Evolutionary conservation across 2,329 filamentous ascomycete species (phyloP), one percentile per base, ranked within the genome.

Genomic region (Phialemoniopsis sp.): DNA sequence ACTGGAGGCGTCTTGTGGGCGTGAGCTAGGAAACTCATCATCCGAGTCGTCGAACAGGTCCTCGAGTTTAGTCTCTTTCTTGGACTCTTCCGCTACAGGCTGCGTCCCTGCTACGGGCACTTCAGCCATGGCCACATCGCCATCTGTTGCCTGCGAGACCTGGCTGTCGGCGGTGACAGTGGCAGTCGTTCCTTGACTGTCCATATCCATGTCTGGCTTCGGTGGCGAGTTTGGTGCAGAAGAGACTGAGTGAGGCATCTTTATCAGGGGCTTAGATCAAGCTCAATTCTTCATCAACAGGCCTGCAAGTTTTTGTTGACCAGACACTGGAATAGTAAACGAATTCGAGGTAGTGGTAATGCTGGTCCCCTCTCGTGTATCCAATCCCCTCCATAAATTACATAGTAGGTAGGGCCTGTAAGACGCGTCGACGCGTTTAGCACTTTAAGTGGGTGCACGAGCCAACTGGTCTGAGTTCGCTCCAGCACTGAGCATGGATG

Each of bases 11-110:
- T 32, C 50, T 34, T 36, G 39, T 3, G 41, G 37, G 30, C 30
- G 18, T 53, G 8, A 65, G 48, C 67, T 76, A 7, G 74, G 70
- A 36, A 82, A 80, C 45, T 83, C 79, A 1, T 80, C 76, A 46
- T 82, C 78, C 2, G 74, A 79, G 33, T 79, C 76, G 14, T 67
- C 66, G 40, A 82, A 82, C 10, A 83, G 48, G 5, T 81, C 75
- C 36, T 80, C 77, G 7, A 83, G 59, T 41, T 76, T 78, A 33
- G 70, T 60, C 31, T 73, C 67, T 17, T 68, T 64, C 43, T 70
- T 69, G 6, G 49, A 49, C 12, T 54, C 47, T 26, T 10, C 21
- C 5, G 21, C 32, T 5, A 28, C 38, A 12, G 33, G 21, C 12
- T 32, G 34, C 3, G 54, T 46, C 14, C 55, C 50, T 8, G 43